Conservation (phyloP, 176 grass and related monocot genomes). For the Triticum monococcum region DNA sequence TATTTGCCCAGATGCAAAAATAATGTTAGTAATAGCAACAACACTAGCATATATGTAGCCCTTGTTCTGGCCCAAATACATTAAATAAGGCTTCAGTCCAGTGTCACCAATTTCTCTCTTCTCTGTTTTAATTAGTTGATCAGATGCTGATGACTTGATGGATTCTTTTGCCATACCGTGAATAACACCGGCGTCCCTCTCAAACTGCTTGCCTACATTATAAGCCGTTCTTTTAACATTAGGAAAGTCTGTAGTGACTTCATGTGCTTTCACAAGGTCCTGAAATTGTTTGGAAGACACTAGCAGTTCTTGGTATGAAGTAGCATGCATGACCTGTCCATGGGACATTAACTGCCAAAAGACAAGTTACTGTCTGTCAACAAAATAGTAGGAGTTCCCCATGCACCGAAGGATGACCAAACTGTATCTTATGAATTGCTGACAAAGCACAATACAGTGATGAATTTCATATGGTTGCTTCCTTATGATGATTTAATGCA, state of each 20-base stretch:
- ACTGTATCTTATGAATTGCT: neutral
- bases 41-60: neutral
- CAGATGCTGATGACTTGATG: neutral
- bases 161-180: neutral
- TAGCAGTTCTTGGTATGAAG: neutral
- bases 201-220: neutral
- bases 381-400: neutral
- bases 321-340: neutral
- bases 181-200: neutral
- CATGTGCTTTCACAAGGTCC: neutral
- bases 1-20: neutral
- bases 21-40: neutral
- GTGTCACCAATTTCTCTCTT: neutral
- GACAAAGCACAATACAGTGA: no score
- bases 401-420: neutral
- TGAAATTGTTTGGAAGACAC: neutral
- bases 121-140: neutral
- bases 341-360: slow-evolving; percentile 5
- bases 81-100: neutral
- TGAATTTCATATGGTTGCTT: no score
- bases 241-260: neutral
- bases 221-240: neutral
- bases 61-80: slow-evolving; percentile 2
- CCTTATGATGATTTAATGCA: no score
- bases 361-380: neutral